Base-by-base conservation (phyloP, 2,329 filamentous ascomycete genomes). In the Nannizzia gypsea region DNA sequence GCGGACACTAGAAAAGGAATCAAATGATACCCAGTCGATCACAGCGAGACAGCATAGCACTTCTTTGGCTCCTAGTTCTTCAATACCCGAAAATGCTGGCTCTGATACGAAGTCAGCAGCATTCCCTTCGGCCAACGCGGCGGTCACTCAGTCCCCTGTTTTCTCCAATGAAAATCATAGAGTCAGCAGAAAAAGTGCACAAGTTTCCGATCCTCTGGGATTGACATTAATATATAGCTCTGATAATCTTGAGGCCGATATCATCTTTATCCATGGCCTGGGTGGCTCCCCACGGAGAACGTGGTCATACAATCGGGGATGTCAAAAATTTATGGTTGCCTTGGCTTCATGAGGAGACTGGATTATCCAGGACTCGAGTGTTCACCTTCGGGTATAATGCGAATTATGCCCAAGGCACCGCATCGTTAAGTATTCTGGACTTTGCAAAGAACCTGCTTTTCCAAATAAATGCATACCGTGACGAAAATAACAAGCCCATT, bases 201-300 rank as follows among this genome's bases (percentile, higher is more conserved):
- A 6, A 8, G 28, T 6, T 31, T 6, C 9, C 5, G 28, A 31
- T 6, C 28, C 28, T 31, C 9, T 31, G 9, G 28, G 28, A 31
- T 8, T 31, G 1, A 31, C 28, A 8, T 31, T 31, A 8, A 31
- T 31, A 6, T 8, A 31, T 8, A 31, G 28, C 6, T 8, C 28
- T 6, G 28, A 6, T 6, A 8, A 31, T 31, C 6, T 8, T 31
- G 6, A 31, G 1, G 60, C 66, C 13, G 69, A 72, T 55, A 62
- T 71, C 6, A 67, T 77, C 15, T 77, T 77, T 59, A 66, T 77
- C 2, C 75, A 77, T 63, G 74, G 74, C 0, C 67, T 77, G 1
- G 72, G 72, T 6, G 75, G 74, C 1, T 68, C 67, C 1, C 73
- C 70, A 52, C 64, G 68, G 2, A 68, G 67, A 58, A 73, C 73